These are phyloP conservation scores for Acidomyces sp. DNA, from an alignment of 495 filamentous ascomycete species.

Conservation along the genomic window DNA sequence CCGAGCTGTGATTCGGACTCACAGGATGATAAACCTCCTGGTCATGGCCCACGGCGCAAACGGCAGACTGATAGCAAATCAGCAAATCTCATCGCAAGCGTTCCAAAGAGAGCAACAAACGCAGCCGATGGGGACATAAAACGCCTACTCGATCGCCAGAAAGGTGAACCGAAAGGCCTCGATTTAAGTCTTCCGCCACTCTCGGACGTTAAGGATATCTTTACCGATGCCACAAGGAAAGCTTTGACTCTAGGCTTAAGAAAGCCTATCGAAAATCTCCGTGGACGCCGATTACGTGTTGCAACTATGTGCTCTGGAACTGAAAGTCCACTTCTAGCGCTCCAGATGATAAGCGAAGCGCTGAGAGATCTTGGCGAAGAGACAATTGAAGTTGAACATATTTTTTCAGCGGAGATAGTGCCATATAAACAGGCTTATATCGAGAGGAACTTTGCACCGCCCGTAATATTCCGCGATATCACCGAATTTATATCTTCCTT, in stretches of 20 bases:
- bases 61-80: too few species aligned
- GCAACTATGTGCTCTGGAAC: conserved; percentile 78
- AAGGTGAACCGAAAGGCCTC: conserved; percentile 8
- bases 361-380: conserved; percentile 14
- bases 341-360: conserved; percentile 38
- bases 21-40: too few species aligned
- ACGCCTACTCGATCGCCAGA: neutral
- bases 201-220: conserved; percentile 37
- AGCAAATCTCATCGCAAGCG: too few species aligned
- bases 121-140: too few species aligned
- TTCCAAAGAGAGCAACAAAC: too few species aligned
- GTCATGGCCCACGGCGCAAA: too few species aligned
- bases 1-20: too few species aligned
- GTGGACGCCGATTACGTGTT: conserved; percentile 40
- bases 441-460: conserved; percentile 53
- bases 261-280: conserved; percentile 29
- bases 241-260: conserved; percentile 30
- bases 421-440: conserved; percentile 73
- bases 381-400: conserved; percentile 43
- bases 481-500: conserved; percentile 38
- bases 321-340: conserved; percentile 59
- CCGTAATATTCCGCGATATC: conserved; percentile 57
- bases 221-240: conserved; percentile 32
- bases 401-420: conserved; percentile 70
- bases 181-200: conserved; percentile 33